Conservation (phyloP, 106 monocot species). For the Platanthera guangdongensis region DNA sequence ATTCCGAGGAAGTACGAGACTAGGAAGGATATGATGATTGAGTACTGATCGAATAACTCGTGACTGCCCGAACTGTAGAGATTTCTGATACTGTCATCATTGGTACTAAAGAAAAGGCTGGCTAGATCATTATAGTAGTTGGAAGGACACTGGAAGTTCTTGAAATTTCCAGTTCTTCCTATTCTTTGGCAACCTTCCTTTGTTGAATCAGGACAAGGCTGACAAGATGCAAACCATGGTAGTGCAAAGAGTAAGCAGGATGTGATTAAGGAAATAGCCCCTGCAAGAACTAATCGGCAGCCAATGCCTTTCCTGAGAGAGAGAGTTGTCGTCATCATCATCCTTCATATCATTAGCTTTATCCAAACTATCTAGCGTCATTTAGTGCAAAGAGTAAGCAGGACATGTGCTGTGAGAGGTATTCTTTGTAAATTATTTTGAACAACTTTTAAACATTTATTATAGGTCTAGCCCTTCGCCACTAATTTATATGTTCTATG, state of each 20-base stretch:
- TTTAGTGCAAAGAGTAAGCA: too few species aligned
- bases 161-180: constrained; percentile 54
- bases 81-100: constrained; percentile 70
- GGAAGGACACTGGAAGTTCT: constrained; percentile 61
- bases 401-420: too few species aligned
- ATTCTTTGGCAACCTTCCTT: constrained; percentile 50
- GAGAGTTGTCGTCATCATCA: neutral
- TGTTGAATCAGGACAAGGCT: constrained; percentile 47
- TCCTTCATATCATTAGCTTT: neutral
- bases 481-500: too few species aligned
- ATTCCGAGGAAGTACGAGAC: constrained; percentile 73
- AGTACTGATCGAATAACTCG: constrained; percentile 39
- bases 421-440: too few species aligned
- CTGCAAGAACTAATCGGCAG: constrained; percentile 36
- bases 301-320: constrained; percentile 40
- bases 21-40: constrained; percentile 53
- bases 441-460: too few species aligned
- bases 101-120: constrained; percentile 79
- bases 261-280: constrained; percentile 50
- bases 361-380: too few species aligned
- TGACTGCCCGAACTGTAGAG: constrained; percentile 60
- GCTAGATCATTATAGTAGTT: constrained; percentile 89
- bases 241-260: constrained; percentile 62
- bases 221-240: constrained; percentile 84
- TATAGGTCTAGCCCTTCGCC: too few species aligned